Base-by-base conservation (phyloP, 257 asterid genomes). In the Cynanchum wilfordii region DNA sequence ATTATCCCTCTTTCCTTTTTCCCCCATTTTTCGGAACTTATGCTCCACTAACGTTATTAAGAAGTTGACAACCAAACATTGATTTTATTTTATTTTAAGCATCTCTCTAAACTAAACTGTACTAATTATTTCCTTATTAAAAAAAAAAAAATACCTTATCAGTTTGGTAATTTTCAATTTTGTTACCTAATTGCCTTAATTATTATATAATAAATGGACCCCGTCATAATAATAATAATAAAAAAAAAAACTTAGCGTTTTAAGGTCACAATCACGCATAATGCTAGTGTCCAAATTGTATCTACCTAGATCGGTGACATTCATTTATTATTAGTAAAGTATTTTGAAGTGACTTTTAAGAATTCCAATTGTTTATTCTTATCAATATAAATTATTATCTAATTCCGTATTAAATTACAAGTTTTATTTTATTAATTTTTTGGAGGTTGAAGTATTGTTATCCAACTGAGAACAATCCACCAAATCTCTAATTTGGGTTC, bases 391-490 rank as follows among this genome's bases (percentile, higher is more conserved):
- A n/a, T 33, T 33, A 33, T 33, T 33, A 33, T 33, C 36, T 24
- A 45, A 10, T 67, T 49, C 5, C 57, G n/a, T 19, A 51, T 51
- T 51, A 51, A 16, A 25, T 13, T 15, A 44, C 59, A 45, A 44
- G 7, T 29, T 7, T 9, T 2, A 9, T 24, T 69, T 15, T 25
- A 47, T 50, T 29, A 69, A 69, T 45, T 49, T 45, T 49, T 50
- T 69, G 73, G 59, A 47, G 73, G 73, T 69, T 69, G 57, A 47
- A 29, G 29, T 69, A 54, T 47, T 69, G 73, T 69, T 69, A 25
- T 69, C 27, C 62, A 29, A 29, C 29, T 69, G 11, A 69, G 60
- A 30, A 69, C 73, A 69, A 69, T 50, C 30, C 1, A 69, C 62
- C 73, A 49, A 50, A 50, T 69, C 73, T 50, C 42, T 8, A 49